These are phyloP conservation scores for Wickerhamiella australiensis DNA, from an alignment of 805 yeast genomes.

Conservation along the genomic window DNA sequence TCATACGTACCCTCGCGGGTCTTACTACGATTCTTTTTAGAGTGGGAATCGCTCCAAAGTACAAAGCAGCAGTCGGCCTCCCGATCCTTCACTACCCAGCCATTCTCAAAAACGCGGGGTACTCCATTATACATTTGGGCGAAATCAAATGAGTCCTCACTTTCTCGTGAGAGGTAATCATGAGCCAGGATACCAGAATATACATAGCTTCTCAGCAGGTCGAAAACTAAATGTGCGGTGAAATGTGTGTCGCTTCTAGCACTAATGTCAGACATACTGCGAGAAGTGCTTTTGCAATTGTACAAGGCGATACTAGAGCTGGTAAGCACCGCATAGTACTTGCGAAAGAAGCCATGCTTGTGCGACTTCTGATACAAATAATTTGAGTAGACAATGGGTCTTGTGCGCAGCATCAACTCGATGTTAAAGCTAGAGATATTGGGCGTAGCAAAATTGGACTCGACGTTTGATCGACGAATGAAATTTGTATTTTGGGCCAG, in stretches of 20 bases:
- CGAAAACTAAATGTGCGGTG: constrained; percentile 44
- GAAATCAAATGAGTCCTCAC: constrained; percentile 27
- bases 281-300: constrained; percentile 36
- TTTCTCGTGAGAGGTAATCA: constrained; percentile 41
- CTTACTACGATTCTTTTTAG: constrained; percentile 31
- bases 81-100: constrained; percentile 73
- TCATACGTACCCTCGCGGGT: constrained; percentile 54
- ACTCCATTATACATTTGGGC: constrained; percentile 43
- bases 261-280: constrained; percentile 19
- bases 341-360: constrained; percentile 54
- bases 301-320: constrained; percentile 60
- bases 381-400: constrained; percentile 49
- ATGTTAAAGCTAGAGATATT: constrained; percentile 1
- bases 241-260: constrained; percentile 35
- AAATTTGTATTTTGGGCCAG: constrained; percentile 6
- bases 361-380: constrained; percentile 54
- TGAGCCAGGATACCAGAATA: constrained; percentile 58
- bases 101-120: constrained; percentile 69
- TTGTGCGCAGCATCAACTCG: neutral
- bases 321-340: constrained; percentile 49
- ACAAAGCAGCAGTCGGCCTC: constrained; percentile 69
- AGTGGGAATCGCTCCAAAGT: constrained; percentile 53
- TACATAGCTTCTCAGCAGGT: constrained; percentile 56
- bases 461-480: constrained; percentile 6
- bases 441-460: neutral